These are phyloP conservation scores for Triticum monococcum DNA, from an alignment of 176 grass and related monocot species.

Conservation along the genomic window DNA sequence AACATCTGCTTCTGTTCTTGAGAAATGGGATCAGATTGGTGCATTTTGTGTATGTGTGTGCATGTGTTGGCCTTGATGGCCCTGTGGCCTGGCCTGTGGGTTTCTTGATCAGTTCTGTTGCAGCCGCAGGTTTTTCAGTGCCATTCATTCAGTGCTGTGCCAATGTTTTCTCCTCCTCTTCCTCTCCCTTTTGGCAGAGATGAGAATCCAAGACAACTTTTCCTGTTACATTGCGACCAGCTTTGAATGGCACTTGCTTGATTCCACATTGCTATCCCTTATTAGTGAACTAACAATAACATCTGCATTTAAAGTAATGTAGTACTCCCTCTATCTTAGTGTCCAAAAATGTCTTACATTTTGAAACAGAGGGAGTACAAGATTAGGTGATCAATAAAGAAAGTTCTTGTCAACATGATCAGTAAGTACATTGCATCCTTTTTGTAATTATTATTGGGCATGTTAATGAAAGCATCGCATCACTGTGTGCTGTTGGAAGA, in stretches of 20 bases:
- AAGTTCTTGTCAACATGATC: conserved; percentile 38
- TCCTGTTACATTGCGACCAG: conserved; percentile 40
- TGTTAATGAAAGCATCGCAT: conserved; percentile 30
- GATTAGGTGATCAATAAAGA: conserved; percentile 17
- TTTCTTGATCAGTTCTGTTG: conserved; percentile 44
- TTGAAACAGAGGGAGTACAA: neutral
- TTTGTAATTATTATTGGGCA: conserved; percentile 47
- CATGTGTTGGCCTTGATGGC: conserved; percentile 15
- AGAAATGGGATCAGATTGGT: conserved; percentile 48
- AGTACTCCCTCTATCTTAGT: too few relatives aligned
- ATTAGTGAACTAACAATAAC: neutral
- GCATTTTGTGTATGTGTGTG: conserved; percentile 24
- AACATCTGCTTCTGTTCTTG: conserved; percentile 41
- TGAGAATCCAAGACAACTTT: conserved; percentile 42
- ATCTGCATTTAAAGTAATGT: neutral
- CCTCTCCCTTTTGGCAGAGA: conserved; percentile 30
- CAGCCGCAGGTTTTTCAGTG: conserved; percentile 27
- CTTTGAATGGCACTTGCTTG: conserved; percentile 26
- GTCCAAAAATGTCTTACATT: too few relatives aligned
- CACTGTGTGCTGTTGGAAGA: conserved; percentile 27
- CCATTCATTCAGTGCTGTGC: conserved; percentile 33
- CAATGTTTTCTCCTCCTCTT: conserved; percentile 17
- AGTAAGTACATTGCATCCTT: conserved; percentile 28
- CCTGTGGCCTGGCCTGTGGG: too few relatives aligned
- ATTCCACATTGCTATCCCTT: conserved; percentile 9